Conservation (phyloP, 495 filamentous ascomycete genomes). For the Amphirosellinia nigrospora region DNA sequence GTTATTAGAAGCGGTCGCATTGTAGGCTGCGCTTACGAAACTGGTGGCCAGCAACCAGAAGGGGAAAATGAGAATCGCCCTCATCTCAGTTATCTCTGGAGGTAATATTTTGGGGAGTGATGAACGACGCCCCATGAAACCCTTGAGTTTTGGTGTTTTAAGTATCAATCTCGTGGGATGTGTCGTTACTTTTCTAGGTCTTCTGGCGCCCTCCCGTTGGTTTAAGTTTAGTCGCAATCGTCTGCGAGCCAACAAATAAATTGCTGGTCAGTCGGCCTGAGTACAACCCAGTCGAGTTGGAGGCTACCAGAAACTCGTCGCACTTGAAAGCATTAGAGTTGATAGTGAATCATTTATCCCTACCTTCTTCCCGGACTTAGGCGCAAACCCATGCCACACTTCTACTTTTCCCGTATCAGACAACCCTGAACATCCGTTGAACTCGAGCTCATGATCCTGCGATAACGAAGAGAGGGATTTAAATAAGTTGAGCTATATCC, state of each 20-base stretch:
- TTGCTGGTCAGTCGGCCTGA: background rate
- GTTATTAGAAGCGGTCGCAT: slow-evolving; percentile 57
- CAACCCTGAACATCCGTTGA: background rate
- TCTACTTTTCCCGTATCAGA: background rate
- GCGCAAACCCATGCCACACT: background rate
- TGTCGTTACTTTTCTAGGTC: background rate
- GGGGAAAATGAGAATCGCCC: background rate
- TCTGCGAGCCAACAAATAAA: background rate
- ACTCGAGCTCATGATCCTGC: background rate
- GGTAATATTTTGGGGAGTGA: background rate
- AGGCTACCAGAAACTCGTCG: background rate
- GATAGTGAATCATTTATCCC: slow-evolving; percentile 13
- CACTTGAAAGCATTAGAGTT: slow-evolving; percentile 7
- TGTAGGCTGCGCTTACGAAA: slow-evolving; percentile 49
- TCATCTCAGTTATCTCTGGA: background rate
- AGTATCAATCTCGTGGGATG: background rate
- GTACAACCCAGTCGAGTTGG: background rate
- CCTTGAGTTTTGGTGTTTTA: background rate
- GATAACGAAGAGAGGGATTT: background rate
- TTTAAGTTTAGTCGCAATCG: background rate
- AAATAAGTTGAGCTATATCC: background rate
- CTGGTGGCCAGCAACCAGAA: background rate
- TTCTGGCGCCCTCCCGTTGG: background rate
- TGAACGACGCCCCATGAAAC: background rate
- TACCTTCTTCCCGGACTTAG: background rate